Conservation (phyloP, 441 rosid species). For the Flueggea neowawraea region DNA sequence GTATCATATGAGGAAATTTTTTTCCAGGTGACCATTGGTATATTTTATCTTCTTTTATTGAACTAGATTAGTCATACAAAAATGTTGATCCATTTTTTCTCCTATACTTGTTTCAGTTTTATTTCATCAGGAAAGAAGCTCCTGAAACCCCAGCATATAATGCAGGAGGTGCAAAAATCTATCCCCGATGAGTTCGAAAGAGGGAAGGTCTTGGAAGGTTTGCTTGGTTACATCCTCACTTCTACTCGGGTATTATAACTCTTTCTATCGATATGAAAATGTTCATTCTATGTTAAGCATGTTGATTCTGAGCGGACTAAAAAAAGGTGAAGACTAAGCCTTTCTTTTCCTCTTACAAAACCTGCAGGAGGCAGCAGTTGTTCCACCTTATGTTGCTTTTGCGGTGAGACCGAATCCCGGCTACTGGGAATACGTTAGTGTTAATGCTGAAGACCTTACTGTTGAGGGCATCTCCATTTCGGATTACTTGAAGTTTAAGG, state of each 20-base stretch:
- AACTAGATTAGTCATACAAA: neutral
- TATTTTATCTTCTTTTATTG: neutral
- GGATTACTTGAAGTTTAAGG: constrained; percentile 77
- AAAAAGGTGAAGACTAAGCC: neutral
- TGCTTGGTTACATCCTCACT: constrained; percentile 73
- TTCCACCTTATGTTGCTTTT: constrained; percentile 75
- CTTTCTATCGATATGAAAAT: too few species aligned
- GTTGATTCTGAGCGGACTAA: neutral
- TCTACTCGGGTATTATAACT: constrained; percentile 49
- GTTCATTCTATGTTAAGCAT: too few species aligned
- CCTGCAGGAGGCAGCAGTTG: constrained; percentile 80
- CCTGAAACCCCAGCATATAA: constrained; percentile 57
- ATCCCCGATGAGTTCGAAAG: constrained; percentile 58
- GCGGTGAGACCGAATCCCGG: constrained; percentile 90
- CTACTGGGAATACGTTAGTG: constrained; percentile 82
- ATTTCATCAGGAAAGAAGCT: constrained; percentile 59
- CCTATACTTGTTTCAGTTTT: constrained; percentile 28
- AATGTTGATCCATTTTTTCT: neutral
- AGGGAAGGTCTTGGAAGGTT: constrained; percentile 56
- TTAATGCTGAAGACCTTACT: constrained; percentile 50
- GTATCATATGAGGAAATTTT: constrained; percentile 43
- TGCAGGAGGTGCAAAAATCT: constrained; percentile 60
- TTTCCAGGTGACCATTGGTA: constrained; percentile 25
- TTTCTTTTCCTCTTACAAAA: constrained; percentile 2
- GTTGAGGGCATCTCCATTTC: constrained; percentile 54